Evolutionary conservation across 805 yeast genomes (phyloP), one percentile per base, ranked within the genome.

Genomic region (Ogataea parapolymorpha): DNA sequence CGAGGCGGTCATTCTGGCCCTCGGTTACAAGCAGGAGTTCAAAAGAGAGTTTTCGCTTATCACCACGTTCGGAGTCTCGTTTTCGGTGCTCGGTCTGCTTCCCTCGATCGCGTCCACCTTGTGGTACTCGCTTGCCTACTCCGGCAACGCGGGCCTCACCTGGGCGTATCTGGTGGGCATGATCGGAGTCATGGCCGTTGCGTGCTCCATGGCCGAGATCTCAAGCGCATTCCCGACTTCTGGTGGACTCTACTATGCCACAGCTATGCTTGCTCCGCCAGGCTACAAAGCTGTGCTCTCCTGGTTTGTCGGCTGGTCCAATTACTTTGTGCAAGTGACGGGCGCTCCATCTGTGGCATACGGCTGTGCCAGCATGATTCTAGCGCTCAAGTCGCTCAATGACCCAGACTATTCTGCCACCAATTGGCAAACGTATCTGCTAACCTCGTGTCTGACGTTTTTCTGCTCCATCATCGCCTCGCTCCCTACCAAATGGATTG

Each of bases 231-330:
- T 75, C 63, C 85, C 86, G 24, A 79, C 83, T 5, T 68, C 82
- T 3, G 75, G 83, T 14, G 86, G 85, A 34, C 72, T 82, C 7
- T 82, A 82, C 32, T 81, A 80, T 51, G 84, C 86, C 44, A 80
- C 80, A 2, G 68, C 77, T 6, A 77, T 77, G 50, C 61, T 79
- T 47, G 76, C 83, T 6, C 84, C 84, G 12, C 74, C 72, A 14
- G 66, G 63, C 46, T 67, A 61, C 58, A 74, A 74, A 13, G 74
- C 82, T 3, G 58, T 75, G 15, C 63, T 75, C 41, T 74, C 84
- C 9, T 79, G 83, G 83, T 54, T 73, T 38, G 75, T 79, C 4
- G 79, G 82, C 44, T 79, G 80, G 75, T 65, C 79, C 17, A 79
- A 79, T 63, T 79, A 79, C 77, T 55, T 79, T 53, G 77, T 79